Evolutionary conservation across 2,329 filamentous ascomycete genomes (phyloP).

Genomic region (Phialophora tarda): DNA sequence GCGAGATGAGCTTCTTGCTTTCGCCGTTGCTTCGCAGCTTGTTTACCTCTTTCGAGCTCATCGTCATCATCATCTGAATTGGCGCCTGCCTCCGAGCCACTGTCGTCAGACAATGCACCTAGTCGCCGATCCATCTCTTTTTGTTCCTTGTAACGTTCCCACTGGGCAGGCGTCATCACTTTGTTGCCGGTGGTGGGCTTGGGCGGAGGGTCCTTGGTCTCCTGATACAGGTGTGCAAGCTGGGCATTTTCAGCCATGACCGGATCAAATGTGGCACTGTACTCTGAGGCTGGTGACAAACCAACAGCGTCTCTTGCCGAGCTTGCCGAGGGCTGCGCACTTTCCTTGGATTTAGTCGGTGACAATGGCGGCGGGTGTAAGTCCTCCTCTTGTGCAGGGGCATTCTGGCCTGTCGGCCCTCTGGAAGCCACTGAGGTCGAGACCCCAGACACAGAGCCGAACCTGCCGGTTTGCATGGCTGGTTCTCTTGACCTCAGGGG

Average conservation of each 20-base stretch:
- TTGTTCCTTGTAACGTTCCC: constrained; percentile 75
- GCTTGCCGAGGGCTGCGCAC: constrained; percentile 23
- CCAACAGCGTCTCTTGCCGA: constrained; percentile 9
- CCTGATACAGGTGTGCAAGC: constrained; percentile 54
- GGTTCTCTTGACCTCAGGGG: constrained; percentile 38
- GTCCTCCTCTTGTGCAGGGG: constrained; percentile 18
- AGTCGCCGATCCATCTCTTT: constrained; percentile 71
- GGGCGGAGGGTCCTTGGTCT: constrained; percentile 44
- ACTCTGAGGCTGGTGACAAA: constrained; percentile 28
- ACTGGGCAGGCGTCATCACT: constrained; percentile 88
- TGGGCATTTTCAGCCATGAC: constrained; percentile 52
- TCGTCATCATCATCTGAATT: constrained; percentile 75
- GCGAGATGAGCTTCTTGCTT: constrained; percentile 91
- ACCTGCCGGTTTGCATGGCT: constrained; percentile 18
- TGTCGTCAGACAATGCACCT: constrained; percentile 52
- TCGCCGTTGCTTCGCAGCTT: constrained; percentile 75
- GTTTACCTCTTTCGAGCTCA: constrained; percentile 74
- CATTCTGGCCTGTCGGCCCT: constrained; percentile 16
- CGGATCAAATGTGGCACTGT: constrained; percentile 42
- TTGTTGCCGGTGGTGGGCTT: constrained; percentile 60
- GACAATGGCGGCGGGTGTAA: constrained; percentile 13
- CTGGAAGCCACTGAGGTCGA: constrained; percentile 35
- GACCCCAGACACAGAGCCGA: constrained; percentile 36
- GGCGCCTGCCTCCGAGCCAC: constrained; percentile 63
- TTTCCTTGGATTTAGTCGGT: constrained; percentile 23